Evolutionary conservation across 257 asterid genomes (phyloP).

Genomic region (Rauvolfia tetraphylla): DNA sequence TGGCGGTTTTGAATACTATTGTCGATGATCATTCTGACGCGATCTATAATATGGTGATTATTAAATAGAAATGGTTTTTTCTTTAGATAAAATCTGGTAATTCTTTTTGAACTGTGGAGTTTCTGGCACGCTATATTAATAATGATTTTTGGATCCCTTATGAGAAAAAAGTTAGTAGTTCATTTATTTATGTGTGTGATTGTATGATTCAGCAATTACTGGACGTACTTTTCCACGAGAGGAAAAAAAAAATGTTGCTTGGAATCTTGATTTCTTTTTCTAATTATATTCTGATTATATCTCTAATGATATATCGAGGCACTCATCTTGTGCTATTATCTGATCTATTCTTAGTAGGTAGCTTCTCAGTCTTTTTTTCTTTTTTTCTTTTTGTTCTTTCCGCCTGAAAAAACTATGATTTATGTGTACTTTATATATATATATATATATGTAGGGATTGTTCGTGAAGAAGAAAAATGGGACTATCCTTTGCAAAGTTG

Average conservation of each 20-base stretch:
- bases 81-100: background rate
- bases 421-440: background rate
- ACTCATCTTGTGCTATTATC: too few species aligned
- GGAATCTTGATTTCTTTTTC: too few species aligned
- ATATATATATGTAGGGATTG: constrained; percentile 18
- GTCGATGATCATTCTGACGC: background rate
- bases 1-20: background rate
- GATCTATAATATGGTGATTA: background rate
- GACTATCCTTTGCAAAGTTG: constrained; percentile 26
- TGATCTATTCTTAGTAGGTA: background rate
- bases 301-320: too few species aligned
- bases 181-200: background rate
- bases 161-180: background rate
- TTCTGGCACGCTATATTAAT: background rate
- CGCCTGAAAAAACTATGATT: background rate
- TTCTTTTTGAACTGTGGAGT: background rate
- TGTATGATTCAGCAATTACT: background rate
- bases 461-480: constrained; percentile 21
- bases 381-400: background rate
- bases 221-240: background rate
- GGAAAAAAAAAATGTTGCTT: background rate
- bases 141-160: background rate
- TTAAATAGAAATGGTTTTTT: background rate
- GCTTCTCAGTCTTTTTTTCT: too few species aligned
- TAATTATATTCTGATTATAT: too few species aligned